phyloP scores from a whole-genome alignment of 1,139 yeast genomes.

The Geotrichum histeridarum region DNA sequence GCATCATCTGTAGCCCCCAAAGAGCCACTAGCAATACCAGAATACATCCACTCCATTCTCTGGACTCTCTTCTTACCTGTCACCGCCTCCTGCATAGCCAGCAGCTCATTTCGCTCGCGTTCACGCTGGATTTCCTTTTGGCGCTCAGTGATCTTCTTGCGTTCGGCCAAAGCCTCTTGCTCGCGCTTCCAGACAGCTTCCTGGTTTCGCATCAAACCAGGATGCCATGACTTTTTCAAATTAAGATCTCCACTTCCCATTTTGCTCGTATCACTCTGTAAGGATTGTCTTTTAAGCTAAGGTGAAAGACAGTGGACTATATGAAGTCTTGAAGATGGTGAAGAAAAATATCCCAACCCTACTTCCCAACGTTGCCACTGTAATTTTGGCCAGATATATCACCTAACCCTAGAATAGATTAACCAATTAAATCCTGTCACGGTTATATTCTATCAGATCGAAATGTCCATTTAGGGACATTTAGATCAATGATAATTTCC shows the following conservation, averaged over 20 bases:
- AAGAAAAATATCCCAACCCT: too few relatives aligned
- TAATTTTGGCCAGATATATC: too few relatives aligned
- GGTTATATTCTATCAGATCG: neutral
- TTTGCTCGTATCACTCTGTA: neutral
- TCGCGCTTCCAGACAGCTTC: constrained; percentile 82
- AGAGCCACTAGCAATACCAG: constrained; percentile 38
- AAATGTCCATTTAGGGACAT: neutral
- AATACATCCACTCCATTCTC: constrained; percentile 83
- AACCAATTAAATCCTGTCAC: too few relatives aligned
- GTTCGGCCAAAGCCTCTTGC: constrained; percentile 69
- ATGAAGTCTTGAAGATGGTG: too few relatives aligned
- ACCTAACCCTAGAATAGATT: too few relatives aligned
- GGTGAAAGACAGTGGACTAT: too few relatives aligned
- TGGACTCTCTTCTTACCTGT: constrained; percentile 47
- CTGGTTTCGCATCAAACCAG: constrained; percentile 78
- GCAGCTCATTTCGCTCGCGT: constrained; percentile 56
- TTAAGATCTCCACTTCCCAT: constrained; percentile 60
- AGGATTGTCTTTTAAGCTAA: too few relatives aligned
- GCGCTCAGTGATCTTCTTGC: constrained; percentile 58
- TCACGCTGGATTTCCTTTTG: constrained; percentile 62
- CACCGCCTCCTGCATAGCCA: constrained; percentile 47
- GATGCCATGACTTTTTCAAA: constrained; percentile 93
- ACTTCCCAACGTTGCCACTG: too few relatives aligned
- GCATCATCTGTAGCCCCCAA: constrained; percentile 32
- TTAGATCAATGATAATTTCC: neutral